Conservation (phyloP, 768 basidiomycete species). For the Porphyrellus cyaneotinctus region DNA sequence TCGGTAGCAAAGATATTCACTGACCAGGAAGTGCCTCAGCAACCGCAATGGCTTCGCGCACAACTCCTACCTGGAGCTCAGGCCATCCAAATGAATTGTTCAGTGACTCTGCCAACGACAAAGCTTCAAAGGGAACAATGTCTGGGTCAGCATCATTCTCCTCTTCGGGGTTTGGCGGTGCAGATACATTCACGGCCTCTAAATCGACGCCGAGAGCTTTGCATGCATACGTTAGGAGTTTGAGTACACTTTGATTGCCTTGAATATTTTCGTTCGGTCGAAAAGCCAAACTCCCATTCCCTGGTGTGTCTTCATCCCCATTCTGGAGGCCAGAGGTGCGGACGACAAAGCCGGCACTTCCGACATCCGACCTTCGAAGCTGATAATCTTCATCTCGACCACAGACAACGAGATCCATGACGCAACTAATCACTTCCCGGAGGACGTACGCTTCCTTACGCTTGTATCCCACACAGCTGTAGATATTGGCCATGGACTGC, state of each 20-base stretch:
- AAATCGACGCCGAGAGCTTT: conserved; percentile 79
- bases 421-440: conserved; percentile 79
- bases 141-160: conserved; percentile 8
- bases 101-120: conserved; percentile 34
- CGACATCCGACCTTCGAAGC: conserved; percentile 35
- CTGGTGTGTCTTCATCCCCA: conserved; percentile 20
- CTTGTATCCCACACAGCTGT: conserved; percentile 75
- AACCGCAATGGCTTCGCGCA: conserved; percentile 87
- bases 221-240: conserved; percentile 69
- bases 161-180: conserved; percentile 23
- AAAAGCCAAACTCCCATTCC: conserved; percentile 59
- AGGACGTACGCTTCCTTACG: conserved; percentile 87
- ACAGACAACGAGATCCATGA: conserved; percentile 83
- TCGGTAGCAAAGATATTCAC: conserved; percentile 17
- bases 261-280: conserved; percentile 68
- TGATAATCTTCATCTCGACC: conserved; percentile 70
- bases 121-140: conserved; percentile 33
- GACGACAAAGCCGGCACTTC: conserved; percentile 44
- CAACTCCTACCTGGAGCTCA: conserved; percentile 88
- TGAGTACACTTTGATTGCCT: conserved; percentile 81
- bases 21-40: conserved; percentile 88
- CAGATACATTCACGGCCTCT: conserved; percentile 57
- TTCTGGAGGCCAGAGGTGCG: conserved; percentile 40
- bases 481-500: conserved; percentile 69
- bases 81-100: conserved; percentile 83